Percentiles rank a stretch among this genome's conserved stretches.
These are phyloP conservation scores for Leishmania major DNA, from an alignment of 208 protist genomes.

Conservation along the genomic window DNA sequence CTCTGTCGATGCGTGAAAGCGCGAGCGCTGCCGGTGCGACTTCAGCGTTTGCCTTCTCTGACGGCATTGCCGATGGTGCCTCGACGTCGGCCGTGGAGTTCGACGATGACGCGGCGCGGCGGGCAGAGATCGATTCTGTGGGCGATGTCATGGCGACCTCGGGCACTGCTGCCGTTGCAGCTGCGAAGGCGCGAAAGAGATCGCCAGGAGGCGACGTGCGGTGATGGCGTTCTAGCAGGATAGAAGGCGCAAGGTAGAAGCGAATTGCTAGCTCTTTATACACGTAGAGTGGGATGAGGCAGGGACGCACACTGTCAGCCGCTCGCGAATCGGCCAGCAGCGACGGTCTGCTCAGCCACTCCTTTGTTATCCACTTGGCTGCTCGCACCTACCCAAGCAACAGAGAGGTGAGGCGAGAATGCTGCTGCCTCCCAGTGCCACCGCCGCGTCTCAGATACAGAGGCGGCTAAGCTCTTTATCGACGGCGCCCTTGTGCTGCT, in stretches of 20 bases:
- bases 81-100: constrained; percentile 1
- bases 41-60: constrained; percentile 12
- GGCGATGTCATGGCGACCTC: constrained; percentile 23
- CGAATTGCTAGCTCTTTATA: not conserved
- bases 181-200: not conserved
- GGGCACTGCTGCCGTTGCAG: not conserved
- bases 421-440: not conserved
- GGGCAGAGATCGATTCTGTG: constrained; percentile 24
- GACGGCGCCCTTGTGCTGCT: not conserved
- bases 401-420: not conserved
- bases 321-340: not conserved
- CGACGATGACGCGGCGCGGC: constrained; percentile 18
- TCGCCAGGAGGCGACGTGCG: not conserved
- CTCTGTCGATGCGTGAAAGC: not conserved
- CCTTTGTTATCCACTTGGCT: not conserved
- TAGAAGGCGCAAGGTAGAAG: not conserved
- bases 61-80: not conserved
- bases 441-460: not conserved
- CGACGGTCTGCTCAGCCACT: not conserved
- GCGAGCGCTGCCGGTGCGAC: not conserved
- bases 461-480: not conserved
- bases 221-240: not conserved
- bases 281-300: not conserved
- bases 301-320: not conserved
- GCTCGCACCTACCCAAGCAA: not conserved